Percentiles rank a stretch among this genome's conserved stretches.
Evolutionary conservation across 2,329 filamentous ascomycete species (phyloP).

Genomic region (Aspergillus puulaauensis): DNA sequence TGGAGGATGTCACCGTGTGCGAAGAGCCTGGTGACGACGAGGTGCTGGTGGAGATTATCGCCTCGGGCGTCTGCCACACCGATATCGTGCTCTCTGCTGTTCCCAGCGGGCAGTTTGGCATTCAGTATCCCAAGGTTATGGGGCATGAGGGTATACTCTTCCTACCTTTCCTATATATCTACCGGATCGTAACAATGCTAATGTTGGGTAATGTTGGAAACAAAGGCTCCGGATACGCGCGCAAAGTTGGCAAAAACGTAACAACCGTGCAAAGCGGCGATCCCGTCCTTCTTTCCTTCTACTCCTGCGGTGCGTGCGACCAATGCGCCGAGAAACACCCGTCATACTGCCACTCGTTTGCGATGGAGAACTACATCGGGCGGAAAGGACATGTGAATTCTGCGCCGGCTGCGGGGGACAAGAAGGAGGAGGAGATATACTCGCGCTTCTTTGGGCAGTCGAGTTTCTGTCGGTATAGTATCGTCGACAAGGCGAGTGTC

Average conservation of each 20-base stretch:
- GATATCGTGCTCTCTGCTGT: constrained; percentile 15
- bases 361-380: constrained; percentile 10
- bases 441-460: constrained; percentile 31
- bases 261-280: constrained; percentile 15
- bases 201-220: neutral
- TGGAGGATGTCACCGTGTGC: neutral
- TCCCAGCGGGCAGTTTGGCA: constrained; percentile 4
- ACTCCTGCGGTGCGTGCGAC: constrained; percentile 32
- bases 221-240: constrained; percentile 19
- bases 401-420: neutral
- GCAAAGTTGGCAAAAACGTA: constrained; percentile 14
- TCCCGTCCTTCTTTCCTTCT: constrained; percentile 36
- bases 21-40: constrained; percentile 15
- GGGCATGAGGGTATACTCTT: constrained; percentile 26
- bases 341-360: constrained; percentile 28
- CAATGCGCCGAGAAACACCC: constrained; percentile 28
- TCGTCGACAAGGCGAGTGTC: constrained; percentile 15
- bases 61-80: constrained; percentile 21
- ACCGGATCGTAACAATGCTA: neutral
- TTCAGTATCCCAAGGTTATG: constrained; percentile 26
- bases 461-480: constrained; percentile 26
- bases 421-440: neutral
- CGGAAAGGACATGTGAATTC: neutral
- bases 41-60: constrained; percentile 17
- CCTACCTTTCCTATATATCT: no score